These are phyloP conservation scores for Pleurotus djamor DNA, from an alignment of 768 basidiomycete species.

Conservation along the genomic window DNA sequence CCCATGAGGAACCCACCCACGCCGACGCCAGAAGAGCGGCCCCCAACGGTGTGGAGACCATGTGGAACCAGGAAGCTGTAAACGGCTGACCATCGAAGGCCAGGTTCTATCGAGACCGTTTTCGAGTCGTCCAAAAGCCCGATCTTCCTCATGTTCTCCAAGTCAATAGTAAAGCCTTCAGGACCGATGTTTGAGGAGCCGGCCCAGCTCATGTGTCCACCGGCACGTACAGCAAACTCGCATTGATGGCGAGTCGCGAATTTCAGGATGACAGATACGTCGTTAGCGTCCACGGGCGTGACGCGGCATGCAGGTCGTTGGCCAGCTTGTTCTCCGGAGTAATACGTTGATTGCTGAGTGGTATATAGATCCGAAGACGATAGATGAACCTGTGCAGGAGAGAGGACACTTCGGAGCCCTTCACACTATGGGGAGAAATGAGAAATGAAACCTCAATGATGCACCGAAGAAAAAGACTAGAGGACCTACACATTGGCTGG, in stretches of 20 bases:
- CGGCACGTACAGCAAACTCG: constrained; percentile 1
- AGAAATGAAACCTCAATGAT: neutral
- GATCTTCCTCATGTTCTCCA: constrained; percentile 6
- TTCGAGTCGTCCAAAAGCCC: constrained; percentile 4
- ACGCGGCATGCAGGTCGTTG: constrained; percentile 3
- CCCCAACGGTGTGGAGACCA: constrained; percentile 7
- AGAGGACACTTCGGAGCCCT: neutral
- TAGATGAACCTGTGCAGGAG: neutral
- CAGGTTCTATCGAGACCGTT: constrained; percentile 9
- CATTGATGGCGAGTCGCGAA: neutral
- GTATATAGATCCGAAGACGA: neutral
- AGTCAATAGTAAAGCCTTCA: constrained; percentile 11
- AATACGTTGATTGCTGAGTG: neutral
- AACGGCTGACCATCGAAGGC: constrained; percentile 8
- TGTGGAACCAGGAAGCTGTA: constrained; percentile 7
- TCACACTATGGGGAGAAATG: neutral
- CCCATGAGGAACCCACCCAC: constrained; percentile 14
- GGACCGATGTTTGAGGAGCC: constrained; percentile 11
- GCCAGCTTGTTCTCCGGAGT: neutral
- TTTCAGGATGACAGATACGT: constrained; percentile 1
- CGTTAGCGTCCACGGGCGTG: neutral
- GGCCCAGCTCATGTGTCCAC: constrained; percentile 11
- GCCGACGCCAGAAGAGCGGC: constrained; percentile 10
- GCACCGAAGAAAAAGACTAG: neutral
- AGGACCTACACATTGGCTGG: neutral